Evolutionary conservation across 768 basidiomycete genomes (phyloP), one percentile per base, ranked within the genome.

Genomic region (Termitomyces sp.): DNA sequence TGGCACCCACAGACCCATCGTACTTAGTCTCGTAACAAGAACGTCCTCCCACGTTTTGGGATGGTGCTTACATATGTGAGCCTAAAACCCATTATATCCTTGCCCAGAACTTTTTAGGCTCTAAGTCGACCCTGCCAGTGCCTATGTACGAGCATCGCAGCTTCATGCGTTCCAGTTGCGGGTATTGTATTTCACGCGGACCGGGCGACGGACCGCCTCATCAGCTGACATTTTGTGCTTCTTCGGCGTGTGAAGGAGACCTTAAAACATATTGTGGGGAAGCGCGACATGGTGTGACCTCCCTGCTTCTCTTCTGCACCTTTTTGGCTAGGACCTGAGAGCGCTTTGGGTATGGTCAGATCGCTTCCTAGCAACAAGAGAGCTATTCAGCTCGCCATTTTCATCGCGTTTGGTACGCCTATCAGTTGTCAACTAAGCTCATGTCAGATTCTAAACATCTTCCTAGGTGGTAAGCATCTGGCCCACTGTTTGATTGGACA

Each of bases 361-460:
- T 84, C 82, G 55, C 75, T 85, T 59, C 84, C 85, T 45, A 86
- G 81, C n/a, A 89, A 85, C 70, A 79, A 74, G 58, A 83, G 81
- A 71, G 87, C 87, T 11, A 82, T 89, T 46, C 74, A 84, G 39
- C 77, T 90, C 53, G 87, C 87, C 44, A 76, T 85, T 39, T 91
- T 90, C 74, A 84, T 89, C 66, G 89, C 88, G 22, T 91, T 91
- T 65, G 89, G 88, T 86, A 70, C 66, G 81, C 76, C 18, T 9
- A 7, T 60, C 3, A 57, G 20, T 18, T 38, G 56, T 28, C 36
- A 39, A 1, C 32, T 45, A 15, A 18, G 13, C 22, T 40, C 4
- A 35, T n/a, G 28, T 12, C 49, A 36, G n/a, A 18, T 40, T 39
- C 42, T 51, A 24, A 53, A 46, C 45, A 20, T 39, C 52, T 35